These are phyloP conservation scores for Atkinsonella texensis DNA, from an alignment of 2,329 filamentous ascomycete species.

Conservation along the genomic window DNA sequence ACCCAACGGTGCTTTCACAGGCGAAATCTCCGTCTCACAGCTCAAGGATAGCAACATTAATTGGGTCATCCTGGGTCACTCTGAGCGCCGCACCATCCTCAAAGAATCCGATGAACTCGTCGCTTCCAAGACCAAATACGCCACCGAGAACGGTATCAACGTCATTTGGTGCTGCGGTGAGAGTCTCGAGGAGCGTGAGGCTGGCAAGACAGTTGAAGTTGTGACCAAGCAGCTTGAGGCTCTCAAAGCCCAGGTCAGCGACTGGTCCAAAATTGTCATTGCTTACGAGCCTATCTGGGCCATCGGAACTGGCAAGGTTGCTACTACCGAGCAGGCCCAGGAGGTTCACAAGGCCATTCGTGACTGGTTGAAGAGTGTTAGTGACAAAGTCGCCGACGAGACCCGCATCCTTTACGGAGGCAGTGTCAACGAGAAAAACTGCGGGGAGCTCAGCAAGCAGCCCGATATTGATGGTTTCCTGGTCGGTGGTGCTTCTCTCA, in stretches of 20 bases:
- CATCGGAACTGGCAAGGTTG: constrained; percentile 87
- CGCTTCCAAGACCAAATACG: constrained; percentile 88
- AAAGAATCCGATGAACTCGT: constrained; percentile 77
- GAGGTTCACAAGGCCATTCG: constrained; percentile 90
- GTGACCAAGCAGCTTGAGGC: constrained; percentile 78
- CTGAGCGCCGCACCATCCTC: constrained; percentile 83
- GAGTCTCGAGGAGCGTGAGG: constrained; percentile 84
- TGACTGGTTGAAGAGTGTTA: constrained; percentile 72
- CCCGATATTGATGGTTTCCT: constrained; percentile 96
- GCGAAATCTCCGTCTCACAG: constrained; percentile 88
- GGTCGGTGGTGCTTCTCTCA: constrained; percentile 90
- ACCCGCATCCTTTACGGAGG: constrained; percentile 95
- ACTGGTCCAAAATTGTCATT: constrained; percentile 92
- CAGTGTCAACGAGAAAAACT: constrained; percentile 97
- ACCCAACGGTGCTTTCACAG: constrained; percentile 93
- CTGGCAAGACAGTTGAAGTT: constrained; percentile 71
- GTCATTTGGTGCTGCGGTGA: constrained; percentile 98
- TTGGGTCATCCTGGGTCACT: constrained; percentile 91
- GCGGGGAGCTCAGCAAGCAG: constrained; percentile 82
- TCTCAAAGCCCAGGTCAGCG: constrained; percentile 61
- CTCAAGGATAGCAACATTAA: constrained; percentile 78
- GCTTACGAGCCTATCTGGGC: constrained; percentile 99
- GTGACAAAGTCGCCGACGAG: constrained; percentile 64
- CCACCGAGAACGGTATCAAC: constrained; percentile 71
- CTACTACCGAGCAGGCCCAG: constrained; percentile 79